Evolutionary conservation across 345 rosid genomes (phyloP).

Genomic region (Gossypioides kirkii): DNA sequence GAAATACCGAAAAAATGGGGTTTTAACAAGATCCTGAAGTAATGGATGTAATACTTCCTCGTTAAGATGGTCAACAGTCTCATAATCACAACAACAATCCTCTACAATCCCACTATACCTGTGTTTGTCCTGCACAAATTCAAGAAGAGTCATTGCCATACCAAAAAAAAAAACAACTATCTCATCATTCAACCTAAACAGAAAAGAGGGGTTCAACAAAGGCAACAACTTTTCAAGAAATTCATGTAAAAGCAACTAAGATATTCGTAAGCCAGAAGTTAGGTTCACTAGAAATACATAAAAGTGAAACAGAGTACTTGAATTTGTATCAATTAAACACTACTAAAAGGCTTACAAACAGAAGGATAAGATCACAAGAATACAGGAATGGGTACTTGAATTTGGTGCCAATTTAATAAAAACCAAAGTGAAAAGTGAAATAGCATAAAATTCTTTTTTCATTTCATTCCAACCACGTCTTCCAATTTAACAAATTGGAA

Average conservation of each 20-base stretch:
- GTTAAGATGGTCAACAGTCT: constrained; percentile 71
- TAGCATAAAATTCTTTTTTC: background rate
- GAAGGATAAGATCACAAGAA: background rate
- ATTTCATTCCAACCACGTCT: constrained; percentile 2
- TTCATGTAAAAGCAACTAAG: background rate
- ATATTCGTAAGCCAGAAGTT: background rate
- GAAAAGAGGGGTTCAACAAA: background rate
- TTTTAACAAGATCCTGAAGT: constrained; percentile 74
- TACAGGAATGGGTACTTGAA: background rate
- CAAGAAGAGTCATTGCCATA: background rate
- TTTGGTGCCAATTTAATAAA: background rate
- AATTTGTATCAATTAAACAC: background rate
- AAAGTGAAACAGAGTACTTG: background rate
- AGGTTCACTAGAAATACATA: background rate
- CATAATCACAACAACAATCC: constrained; percentile 89
- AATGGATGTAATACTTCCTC: constrained; percentile 62
- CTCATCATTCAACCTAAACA: background rate
- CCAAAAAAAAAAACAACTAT: background rate
- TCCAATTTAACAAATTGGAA: background rate
- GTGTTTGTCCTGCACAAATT: constrained; percentile 33
- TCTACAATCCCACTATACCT: constrained; percentile 70
- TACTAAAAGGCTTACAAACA: background rate
- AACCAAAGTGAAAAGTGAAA: background rate
- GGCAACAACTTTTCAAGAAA: background rate
- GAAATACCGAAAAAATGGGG: constrained; percentile 49